Evolutionary conservation across 2,329 filamentous ascomycete genomes (phyloP).

Genomic region (Cytospora leucostoma): DNA sequence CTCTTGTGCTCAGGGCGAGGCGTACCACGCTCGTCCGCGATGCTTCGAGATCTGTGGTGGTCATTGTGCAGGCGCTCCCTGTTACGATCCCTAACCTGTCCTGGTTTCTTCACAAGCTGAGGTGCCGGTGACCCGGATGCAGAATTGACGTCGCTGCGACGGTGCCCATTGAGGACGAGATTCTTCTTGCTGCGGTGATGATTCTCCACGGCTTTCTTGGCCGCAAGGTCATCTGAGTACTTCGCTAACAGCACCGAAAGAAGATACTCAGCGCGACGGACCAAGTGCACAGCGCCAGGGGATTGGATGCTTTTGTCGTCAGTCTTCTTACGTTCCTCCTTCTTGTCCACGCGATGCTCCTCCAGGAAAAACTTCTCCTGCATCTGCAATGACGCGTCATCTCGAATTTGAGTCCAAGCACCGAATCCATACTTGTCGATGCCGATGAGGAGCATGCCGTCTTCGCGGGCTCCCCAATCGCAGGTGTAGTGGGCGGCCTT

Average conservation of each 20-base stretch:
- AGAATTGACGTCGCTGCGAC: slow-evolving; percentile 59
- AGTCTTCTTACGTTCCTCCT: slow-evolving; percentile 81
- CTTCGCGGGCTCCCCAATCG: slow-evolving; percentile 88
- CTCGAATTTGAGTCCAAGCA: slow-evolving; percentile 91
- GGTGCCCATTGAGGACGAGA: slow-evolving; percentile 57
- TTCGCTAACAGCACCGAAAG: slow-evolving; percentile 90
- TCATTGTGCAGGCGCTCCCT: slow-evolving; percentile 51
- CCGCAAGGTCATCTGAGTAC: slow-evolving; percentile 73
- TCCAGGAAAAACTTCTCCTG: slow-evolving; percentile 92
- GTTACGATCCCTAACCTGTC: slow-evolving; percentile 51
- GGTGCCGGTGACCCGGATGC: slow-evolving; percentile 73
- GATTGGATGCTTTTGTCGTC: slow-evolving; percentile 84
- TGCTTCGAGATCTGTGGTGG: slow-evolving; percentile 53
- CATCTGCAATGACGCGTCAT: slow-evolving; percentile 84
- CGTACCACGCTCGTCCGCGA: slow-evolving; percentile 52
- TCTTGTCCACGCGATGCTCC: slow-evolving; percentile 97
- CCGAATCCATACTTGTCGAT: slow-evolving; percentile 94
- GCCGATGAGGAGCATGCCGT: slow-evolving; percentile 94
- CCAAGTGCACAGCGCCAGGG: slow-evolving; percentile 94
- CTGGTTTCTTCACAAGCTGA: slow-evolving; percentile 48
- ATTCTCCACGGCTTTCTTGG: slow-evolving; percentile 82
- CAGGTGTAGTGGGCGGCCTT: slow-evolving; percentile 92
- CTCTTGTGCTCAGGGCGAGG: slow-evolving; percentile 60
- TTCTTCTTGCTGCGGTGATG: slow-evolving; percentile 96
- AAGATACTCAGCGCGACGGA: slow-evolving; percentile 91